Percentiles rank a stretch among this genome's conserved stretches.
Conservation (phyloP, 371 early-diverging fungal species). For the Entomophthora muscae region DNA sequence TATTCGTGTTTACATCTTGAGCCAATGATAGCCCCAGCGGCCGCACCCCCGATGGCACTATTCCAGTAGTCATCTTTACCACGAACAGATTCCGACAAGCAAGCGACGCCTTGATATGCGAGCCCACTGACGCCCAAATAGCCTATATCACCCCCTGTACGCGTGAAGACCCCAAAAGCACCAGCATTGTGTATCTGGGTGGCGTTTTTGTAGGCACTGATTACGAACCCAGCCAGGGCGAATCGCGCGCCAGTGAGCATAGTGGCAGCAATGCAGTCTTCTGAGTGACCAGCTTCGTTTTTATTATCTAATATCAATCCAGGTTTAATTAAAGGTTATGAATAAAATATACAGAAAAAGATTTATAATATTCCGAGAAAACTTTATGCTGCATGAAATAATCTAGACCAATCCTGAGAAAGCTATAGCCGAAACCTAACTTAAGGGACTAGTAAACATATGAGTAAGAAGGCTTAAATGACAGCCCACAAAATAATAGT, state of each 20-base stretch:
- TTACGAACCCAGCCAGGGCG: conserved; percentile 7
- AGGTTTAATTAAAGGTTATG: no score
- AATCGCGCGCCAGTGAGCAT: conserved; percentile 3
- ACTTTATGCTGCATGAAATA: no score
- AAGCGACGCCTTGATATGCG: background rate
- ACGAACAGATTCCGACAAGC: background rate
- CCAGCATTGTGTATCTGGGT: conserved; percentile 1
- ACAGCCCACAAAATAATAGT: no score
- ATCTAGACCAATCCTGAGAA: no score
- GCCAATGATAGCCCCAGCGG: conserved; percentile 1
- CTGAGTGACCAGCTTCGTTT: no score
- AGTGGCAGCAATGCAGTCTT: no score
- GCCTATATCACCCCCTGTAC: conserved; percentile 9
- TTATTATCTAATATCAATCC: no score
- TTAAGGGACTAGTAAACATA: no score
- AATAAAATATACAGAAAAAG: no score
- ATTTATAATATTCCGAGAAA: no score
- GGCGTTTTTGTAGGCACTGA: conserved; percentile 7
- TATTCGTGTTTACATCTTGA: background rate
- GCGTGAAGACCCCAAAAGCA: conserved; percentile 8
- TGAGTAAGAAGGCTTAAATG: no score
- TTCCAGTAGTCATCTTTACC: conserved; percentile 7
- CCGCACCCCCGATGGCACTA: background rate
- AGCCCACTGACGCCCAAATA: conserved; percentile 2
- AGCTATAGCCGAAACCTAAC: no score